phyloP scores from a whole-genome alignment of 2,329 filamentous ascomycete species.

The Diplocarpon mali region DNA sequence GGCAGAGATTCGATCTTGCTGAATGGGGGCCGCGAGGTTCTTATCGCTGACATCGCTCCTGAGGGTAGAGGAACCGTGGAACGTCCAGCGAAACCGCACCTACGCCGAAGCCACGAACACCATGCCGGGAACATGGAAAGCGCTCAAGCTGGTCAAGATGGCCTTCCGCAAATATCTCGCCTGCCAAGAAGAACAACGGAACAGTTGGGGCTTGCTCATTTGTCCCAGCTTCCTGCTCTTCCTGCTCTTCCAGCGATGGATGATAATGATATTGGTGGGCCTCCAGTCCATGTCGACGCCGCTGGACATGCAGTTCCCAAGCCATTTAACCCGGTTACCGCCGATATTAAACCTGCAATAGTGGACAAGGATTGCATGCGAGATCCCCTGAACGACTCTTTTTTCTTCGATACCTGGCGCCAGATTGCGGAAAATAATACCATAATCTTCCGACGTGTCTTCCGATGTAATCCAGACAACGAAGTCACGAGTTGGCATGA shows the following conservation, averaged over 20 bases:
- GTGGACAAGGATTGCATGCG: constrained; percentile 89
- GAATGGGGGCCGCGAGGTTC: constrained; percentile 56
- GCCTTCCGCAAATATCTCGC: constrained; percentile 47
- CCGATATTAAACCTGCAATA: constrained; percentile 61
- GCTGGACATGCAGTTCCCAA: constrained; percentile 36
- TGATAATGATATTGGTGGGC: constrained; percentile 75
- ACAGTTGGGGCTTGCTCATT: constrained; percentile 55
- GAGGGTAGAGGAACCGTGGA: constrained; percentile 53
- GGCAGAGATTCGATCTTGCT: constrained; percentile 64
- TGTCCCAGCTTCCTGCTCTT: constrained; percentile 59
- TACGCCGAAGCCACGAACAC: constrained; percentile 13
- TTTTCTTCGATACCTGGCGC: constrained; percentile 83
- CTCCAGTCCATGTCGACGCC: constrained; percentile 46
- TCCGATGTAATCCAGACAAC: constrained; percentile 93
- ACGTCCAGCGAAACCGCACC: constrained; percentile 36
- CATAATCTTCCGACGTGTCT: constrained; percentile 83
- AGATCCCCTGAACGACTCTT: constrained; percentile 72
- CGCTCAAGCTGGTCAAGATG: constrained; percentile 31
- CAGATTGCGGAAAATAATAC: constrained; percentile 88
- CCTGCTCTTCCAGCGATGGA: constrained; percentile 59
- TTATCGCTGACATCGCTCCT: constrained; percentile 50
- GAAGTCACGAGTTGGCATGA: constrained; percentile 89
- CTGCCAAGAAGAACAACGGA: constrained; percentile 50
- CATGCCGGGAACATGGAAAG: constrained; percentile 13
- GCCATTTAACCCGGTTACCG: constrained; percentile 41